Evolutionary conservation across 495 filamentous ascomycete genomes (phyloP).

Genomic region (Lepidopterella palustris): DNA sequence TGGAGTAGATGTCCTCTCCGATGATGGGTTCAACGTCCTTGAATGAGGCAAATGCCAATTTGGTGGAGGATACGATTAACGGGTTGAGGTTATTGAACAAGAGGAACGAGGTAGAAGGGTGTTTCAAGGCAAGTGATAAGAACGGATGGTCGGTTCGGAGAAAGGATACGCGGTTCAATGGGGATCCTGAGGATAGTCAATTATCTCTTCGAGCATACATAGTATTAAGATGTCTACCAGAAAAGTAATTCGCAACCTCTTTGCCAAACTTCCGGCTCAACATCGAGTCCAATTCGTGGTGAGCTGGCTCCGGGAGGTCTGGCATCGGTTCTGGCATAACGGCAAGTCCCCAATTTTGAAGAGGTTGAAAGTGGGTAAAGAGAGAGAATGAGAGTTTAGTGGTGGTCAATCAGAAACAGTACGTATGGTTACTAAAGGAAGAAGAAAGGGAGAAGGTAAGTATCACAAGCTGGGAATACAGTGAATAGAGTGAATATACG

Average conservation of each 20-base stretch:
- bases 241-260: constrained; percentile 94
- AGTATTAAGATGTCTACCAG: constrained; percentile 49
- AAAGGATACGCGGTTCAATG: constrained; percentile 77
- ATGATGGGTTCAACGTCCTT: constrained; percentile 63
- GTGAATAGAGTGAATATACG: background rate
- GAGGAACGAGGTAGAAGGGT: constrained; percentile 64
- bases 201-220: background rate
- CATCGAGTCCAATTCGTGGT: constrained; percentile 70
- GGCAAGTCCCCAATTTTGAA: too few relatives aligned
- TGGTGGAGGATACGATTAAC: constrained; percentile 51
- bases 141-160: constrained; percentile 74
- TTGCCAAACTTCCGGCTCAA: constrained; percentile 79
- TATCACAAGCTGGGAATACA: background rate
- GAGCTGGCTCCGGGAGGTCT: constrained; percentile 48
- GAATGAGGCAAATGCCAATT: constrained; percentile 56
- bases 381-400: background rate
- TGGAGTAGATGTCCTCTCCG: constrained; percentile 61
- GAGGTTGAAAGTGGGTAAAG: background rate
- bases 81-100: constrained; percentile 75
- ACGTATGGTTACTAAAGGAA: background rate
- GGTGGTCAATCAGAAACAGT: background rate
- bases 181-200: constrained; percentile 48
- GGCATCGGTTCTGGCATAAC: constrained; percentile 28
- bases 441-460: background rate
- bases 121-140: constrained; percentile 65